Conservation (phyloP, 139 green algal genomes). For the Tetraselmis striata region DNA sequence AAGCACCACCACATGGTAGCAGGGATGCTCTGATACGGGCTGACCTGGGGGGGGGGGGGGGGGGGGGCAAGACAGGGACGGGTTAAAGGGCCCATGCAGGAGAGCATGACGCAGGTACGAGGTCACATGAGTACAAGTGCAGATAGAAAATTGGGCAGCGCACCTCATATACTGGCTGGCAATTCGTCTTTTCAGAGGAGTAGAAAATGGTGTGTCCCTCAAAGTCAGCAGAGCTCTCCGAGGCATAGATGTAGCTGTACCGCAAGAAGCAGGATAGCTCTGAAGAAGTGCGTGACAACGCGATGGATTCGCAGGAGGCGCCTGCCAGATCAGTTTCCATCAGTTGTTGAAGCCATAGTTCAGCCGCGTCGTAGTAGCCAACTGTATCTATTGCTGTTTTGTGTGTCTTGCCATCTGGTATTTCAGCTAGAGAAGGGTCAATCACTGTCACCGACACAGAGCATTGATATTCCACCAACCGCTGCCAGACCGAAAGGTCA, state of each 20-base stretch:
- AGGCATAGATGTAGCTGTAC: not conserved
- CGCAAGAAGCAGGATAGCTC: not conserved
- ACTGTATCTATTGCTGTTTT: not conserved
- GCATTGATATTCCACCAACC: not conserved
- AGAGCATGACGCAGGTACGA: no score
- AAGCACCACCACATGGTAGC: constrained; percentile 21
- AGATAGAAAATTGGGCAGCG: no score
- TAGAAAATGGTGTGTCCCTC: not conserved
- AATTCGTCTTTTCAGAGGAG: not conserved
- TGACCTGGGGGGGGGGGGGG: no score
- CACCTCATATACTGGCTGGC: constrained; percentile 9
- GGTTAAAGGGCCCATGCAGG: no score
- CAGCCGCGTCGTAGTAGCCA: not conserved
- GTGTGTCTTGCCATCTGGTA: not conserved
- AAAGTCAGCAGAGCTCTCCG: not conserved
- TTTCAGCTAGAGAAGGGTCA: no score
- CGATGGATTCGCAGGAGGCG: not conserved
- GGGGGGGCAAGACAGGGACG: no score
- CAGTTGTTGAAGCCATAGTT: not conserved
- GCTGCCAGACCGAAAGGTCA: constrained; percentile 3
- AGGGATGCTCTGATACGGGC: constrained; percentile 21
- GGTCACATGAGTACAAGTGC: no score
- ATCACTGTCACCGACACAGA: not conserved
- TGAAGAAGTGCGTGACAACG: not conserved
- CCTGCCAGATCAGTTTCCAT: not conserved